Evolutionary conservation across 176 grass and related monocot species (phyloP).

Genomic region (Cenchrus americanus): DNA sequence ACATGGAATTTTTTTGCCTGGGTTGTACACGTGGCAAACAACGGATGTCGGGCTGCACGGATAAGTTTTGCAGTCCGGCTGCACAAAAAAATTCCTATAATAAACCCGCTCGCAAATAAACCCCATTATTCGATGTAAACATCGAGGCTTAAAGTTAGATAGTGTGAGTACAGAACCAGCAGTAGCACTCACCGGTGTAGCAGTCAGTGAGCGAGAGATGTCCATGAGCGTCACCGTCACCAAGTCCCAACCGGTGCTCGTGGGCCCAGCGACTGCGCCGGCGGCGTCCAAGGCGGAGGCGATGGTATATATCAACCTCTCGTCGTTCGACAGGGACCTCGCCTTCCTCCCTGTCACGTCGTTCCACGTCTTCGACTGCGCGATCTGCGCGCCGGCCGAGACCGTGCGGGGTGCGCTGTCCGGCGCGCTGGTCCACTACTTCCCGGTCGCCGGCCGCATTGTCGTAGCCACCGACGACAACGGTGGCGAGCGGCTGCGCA

Average conservation of each 20-base stretch:
- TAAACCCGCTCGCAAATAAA: no score
- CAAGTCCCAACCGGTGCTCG: constrained; percentile 28
- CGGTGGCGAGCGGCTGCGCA: neutral
- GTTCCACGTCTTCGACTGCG: constrained; percentile 23
- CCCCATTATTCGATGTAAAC: no score
- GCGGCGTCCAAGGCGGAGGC: no score
- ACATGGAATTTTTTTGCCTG: no score
- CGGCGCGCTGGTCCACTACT: constrained; percentile 27
- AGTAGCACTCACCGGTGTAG: neutral
- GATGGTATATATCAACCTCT: neutral
- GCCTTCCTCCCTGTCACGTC: constrained; percentile 34
- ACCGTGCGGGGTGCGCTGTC: neutral
- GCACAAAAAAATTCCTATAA: no score
- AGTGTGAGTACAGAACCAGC: no score
- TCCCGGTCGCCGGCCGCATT: neutral
- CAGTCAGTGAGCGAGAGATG: neutral
- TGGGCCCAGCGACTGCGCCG: neutral
- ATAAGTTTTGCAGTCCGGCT: no score
- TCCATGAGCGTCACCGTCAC: constrained; percentile 1
- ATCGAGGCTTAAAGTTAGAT: no score
- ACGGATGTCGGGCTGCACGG: no score
- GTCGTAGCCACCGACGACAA: neutral
- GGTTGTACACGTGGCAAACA: no score
- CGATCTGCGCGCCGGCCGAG: constrained; percentile 2
- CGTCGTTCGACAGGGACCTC: constrained; percentile 26